Percentiles rank a stretch among this genome's conserved stretches.
Evolutionary conservation across 2,329 filamentous ascomycete species (phyloP).

Genomic region (Fusarium sp.): DNA sequence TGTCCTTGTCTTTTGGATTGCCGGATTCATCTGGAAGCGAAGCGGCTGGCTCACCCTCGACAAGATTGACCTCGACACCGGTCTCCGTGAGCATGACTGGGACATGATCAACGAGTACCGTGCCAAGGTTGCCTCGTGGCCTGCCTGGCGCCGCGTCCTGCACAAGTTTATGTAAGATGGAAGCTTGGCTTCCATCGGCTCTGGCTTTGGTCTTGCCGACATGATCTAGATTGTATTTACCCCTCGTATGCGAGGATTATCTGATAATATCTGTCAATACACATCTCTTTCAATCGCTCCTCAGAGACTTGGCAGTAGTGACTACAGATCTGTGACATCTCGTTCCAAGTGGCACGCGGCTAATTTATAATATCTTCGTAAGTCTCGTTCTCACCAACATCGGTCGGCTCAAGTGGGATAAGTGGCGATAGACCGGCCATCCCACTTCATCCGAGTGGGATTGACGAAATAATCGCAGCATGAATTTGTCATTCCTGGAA

Average conservation of each 20-base stretch:
- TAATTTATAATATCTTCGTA: not conserved
- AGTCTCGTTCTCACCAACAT: not conserved
- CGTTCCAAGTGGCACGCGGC: not conserved
- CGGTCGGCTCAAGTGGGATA: not conserved
- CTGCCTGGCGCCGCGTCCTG: constrained; percentile 56
- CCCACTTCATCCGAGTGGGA: constrained; percentile 24
- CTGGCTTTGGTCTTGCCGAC: not conserved
- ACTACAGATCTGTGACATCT: not conserved
- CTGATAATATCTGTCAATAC: constrained; percentile 34
- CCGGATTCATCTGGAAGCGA: constrained; percentile 74
- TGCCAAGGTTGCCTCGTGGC: constrained; percentile 60
- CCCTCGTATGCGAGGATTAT: constrained; percentile 4
- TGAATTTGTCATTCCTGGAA: constrained; percentile 2
- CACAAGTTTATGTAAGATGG: constrained; percentile 24
- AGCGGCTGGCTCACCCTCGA: constrained; percentile 66
- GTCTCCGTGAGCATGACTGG: constrained; percentile 73
- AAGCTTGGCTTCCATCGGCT: accelerated
- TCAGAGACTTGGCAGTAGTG: not conserved
- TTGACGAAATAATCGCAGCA: not conserved
- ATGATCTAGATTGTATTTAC: constrained; percentile 13
- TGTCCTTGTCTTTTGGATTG: constrained; percentile 64
- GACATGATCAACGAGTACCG: constrained; percentile 68
- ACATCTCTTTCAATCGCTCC: constrained; percentile 1
- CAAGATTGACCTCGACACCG: constrained; percentile 75
- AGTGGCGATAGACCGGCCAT: not conserved